A percentile compares a stretch with the other conserved stretches of the same genome.
These are phyloP conservation scores for Chaetomidium leptoderma DNA, from an alignment of 495 filamentous ascomycete species.

Conservation along the genomic window DNA sequence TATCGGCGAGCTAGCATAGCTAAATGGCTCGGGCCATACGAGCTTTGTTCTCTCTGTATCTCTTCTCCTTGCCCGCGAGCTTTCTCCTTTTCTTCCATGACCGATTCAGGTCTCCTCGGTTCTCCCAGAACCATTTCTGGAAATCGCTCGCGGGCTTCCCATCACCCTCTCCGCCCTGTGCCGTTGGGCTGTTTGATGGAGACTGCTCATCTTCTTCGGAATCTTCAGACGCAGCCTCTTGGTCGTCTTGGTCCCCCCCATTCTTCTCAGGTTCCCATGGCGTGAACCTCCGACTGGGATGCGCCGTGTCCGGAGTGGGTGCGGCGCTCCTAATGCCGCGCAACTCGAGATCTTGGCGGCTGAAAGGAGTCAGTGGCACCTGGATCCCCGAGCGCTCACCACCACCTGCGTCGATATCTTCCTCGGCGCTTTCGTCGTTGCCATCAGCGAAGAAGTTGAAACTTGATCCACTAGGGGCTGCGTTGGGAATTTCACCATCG, in stretches of 20 bases:
- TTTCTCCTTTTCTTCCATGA: slow-evolving; percentile 85
- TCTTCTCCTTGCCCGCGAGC: slow-evolving; percentile 75
- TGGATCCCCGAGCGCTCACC: slow-evolving; percentile 24
- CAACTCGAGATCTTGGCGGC: slow-evolving; percentile 67
- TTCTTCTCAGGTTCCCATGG: slow-evolving; percentile 45
- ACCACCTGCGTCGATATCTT: slow-evolving; percentile 39
- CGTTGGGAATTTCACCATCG: slow-evolving; percentile 21
- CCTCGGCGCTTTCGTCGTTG: slow-evolving; percentile 45
- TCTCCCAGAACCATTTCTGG: slow-evolving; percentile 87
- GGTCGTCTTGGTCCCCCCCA: slow-evolving; percentile 39
- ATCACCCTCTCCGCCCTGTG: slow-evolving; percentile 23
- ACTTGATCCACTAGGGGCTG: slow-evolving; percentile 27
- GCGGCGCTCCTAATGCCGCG: slow-evolving; percentile 77
- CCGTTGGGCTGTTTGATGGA: slow-evolving; percentile 16
- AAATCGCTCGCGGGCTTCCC: slow-evolving; percentile 58
- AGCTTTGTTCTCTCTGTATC: slow-evolving; percentile 76
- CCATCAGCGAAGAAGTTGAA: slow-evolving; percentile 51
- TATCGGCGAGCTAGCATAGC: neutral
- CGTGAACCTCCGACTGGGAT: slow-evolving; percentile 54
- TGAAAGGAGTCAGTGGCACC: slow-evolving; percentile 74
- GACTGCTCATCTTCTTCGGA: slow-evolving; percentile 24
- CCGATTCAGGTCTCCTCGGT: slow-evolving; percentile 81
- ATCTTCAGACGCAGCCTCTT: slow-evolving; percentile 30
- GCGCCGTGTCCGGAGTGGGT: slow-evolving; percentile 91
- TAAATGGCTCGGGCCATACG: slow-evolving; percentile 48